Conservation (phyloP, 768 basidiomycete genomes). For the Butyriboletus loyo region DNA sequence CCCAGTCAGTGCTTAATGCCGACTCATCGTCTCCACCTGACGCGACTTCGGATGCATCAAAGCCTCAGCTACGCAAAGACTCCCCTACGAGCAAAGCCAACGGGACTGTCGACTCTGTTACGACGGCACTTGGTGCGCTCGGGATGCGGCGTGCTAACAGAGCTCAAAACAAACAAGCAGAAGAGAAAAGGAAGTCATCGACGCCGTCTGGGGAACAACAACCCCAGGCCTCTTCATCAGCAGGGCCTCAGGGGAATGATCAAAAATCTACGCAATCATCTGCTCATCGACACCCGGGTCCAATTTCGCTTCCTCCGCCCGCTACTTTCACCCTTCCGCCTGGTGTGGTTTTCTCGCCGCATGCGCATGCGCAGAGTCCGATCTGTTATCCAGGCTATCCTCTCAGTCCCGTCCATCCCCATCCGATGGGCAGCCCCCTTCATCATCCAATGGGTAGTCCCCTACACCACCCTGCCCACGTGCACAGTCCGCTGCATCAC, state of each 20-base stretch:
- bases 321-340: slow-evolving; percentile 44
- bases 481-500: slow-evolving; percentile 32
- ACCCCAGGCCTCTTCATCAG: slow-evolving; percentile 5
- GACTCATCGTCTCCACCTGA: slow-evolving; percentile 5
- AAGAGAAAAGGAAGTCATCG: slow-evolving; percentile 22
- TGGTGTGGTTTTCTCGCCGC: slow-evolving; percentile 31
- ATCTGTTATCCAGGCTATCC: slow-evolving; percentile 37
- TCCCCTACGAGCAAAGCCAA: slow-evolving; percentile 15
- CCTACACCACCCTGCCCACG: slow-evolving; percentile 30
- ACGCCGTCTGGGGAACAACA: slow-evolving; percentile 18
- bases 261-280: slow-evolving; percentile 19
- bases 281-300: slow-evolving; percentile 62
- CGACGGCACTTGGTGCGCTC: slow-evolving; percentile 26
- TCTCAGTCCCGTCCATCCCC: slow-evolving; percentile 27
- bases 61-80: slow-evolving; percentile 11
- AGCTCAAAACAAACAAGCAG: slow-evolving; percentile 16
- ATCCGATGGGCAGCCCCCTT: slow-evolving; percentile 34
- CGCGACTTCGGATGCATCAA: slow-evolving; percentile 16
- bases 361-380: slow-evolving; percentile 38
- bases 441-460: slow-evolving; percentile 38
- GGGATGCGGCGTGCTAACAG: slow-evolving; percentile 30
- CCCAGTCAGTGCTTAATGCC: slow-evolving; percentile 15
- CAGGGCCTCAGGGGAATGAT: slow-evolving; percentile 10
- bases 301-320: slow-evolving; percentile 65
- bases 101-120: slow-evolving; percentile 14